phyloP scores from a whole-genome alignment of 202 grass and related monocot genomes.

The Miscanthus sacchariflorus region DNA sequence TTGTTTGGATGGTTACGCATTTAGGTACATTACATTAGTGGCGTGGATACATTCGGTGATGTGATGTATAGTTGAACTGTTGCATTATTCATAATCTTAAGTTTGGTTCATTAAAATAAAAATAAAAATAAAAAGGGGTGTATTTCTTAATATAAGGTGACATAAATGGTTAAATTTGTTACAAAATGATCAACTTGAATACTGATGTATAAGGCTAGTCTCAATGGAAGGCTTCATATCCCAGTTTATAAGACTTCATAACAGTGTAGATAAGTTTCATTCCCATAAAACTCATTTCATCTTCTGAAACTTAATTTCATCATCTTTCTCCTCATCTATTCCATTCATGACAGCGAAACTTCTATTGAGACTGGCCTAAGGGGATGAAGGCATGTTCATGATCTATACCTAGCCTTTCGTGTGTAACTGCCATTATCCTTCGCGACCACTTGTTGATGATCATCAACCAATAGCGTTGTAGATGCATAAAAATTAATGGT shows the following conservation, averaged over 20 bases:
- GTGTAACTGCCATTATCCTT: slow-evolving; percentile 45
- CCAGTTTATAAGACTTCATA: no score
- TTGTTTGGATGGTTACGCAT: neutral
- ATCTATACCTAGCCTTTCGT: slow-evolving; percentile 2
- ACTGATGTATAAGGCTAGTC: neutral
- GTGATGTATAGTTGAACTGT: neutral
- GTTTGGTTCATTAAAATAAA: slow-evolving; percentile 1
- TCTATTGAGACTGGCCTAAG: neutral
- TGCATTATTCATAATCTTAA: slow-evolving; percentile 5
- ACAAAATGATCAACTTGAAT: slow-evolving; percentile 46
- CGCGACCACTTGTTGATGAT: slow-evolving; percentile 20
- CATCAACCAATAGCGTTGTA: slow-evolving; percentile 24
- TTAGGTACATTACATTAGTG: neutral
- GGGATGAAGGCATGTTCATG: slow-evolving; percentile 8
- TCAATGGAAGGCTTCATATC: no score
- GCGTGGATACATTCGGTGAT: neutral
- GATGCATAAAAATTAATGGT: slow-evolving; percentile 6
- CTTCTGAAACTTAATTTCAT: no score
- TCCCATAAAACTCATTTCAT: no score
- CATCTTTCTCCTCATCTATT: no score
- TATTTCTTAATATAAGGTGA: slow-evolving; percentile 12
- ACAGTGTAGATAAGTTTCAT: no score
- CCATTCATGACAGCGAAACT: no score
- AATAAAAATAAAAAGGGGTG: neutral
- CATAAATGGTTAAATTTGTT: neutral